A percentile compares a stretch with the other conserved stretches of the same genome.
Evolutionary conservation across 495 filamentous ascomycete species (phyloP).

Genomic region (Talaromyces nanjingensis): DNA sequence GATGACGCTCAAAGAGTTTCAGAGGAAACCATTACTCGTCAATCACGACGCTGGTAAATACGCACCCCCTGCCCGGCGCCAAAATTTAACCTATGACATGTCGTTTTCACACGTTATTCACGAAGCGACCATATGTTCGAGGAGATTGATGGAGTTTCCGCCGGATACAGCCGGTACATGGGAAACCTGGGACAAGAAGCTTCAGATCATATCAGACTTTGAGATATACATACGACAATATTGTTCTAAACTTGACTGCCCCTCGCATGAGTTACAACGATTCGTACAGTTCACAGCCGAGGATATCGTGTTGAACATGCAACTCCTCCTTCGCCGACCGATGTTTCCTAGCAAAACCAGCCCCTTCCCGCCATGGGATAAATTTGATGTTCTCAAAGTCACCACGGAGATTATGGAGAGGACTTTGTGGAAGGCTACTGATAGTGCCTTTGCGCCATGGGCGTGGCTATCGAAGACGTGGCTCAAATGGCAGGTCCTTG

Average conservation of each 20-base stretch:
- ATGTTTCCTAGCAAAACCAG: slow-evolving; percentile 19
- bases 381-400: slow-evolving; percentile 21
- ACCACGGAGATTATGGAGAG: slow-evolving; percentile 25
- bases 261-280: not conserved
- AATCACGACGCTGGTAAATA: not conserved
- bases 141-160: slow-evolving; percentile 20
- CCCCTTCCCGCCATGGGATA: slow-evolving; percentile 20
- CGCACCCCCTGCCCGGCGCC: not conserved
- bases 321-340: slow-evolving; percentile 27
- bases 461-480: slow-evolving; percentile 33
- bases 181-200: not conserved
- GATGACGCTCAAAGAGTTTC: slow-evolving; percentile 16
- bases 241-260: not conserved
- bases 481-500: slow-evolving; percentile 42
- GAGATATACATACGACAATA: slow-evolving; percentile 7
- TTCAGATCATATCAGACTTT: slow-evolving; percentile 14
- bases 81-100: slow-evolving; percentile 15
- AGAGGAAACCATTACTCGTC: not conserved
- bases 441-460: slow-evolving; percentile 25
- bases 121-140: slow-evolving; percentile 18
- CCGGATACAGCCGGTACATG: not conserved
- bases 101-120: slow-evolving; percentile 20
- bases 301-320: slow-evolving; percentile 18
- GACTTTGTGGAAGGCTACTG: slow-evolving; percentile 14
- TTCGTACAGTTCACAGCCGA: slow-evolving; percentile 10